Evolutionary conservation across 2,329 filamentous ascomycete genomes (phyloP), one percentile per base, ranked within the genome.

Genomic region (Endocalyx cinctus): DNA sequence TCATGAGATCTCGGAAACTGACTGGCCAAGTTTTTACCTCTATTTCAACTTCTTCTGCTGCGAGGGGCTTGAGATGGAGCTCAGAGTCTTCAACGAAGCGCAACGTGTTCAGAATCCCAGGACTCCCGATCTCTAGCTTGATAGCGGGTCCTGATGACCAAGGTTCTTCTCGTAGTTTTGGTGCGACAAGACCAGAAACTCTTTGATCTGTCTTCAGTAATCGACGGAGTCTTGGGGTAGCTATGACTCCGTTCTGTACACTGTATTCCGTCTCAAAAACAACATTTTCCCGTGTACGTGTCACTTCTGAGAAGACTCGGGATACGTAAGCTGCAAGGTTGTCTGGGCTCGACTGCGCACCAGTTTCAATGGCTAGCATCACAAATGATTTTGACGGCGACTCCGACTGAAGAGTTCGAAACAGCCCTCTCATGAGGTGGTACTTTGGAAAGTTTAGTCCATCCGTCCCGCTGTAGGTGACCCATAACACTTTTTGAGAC

Each of bases 31-130:
- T 19, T 7, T 17, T 13, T 7, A 29, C 27, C 19, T 42, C 32
- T 13, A 52, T 38, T 18, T 51, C 46, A 7, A 52, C 33, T 10
- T 48, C 37, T 11, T 35, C 25, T 4, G 34, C 12, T 7, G 25
- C 28, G 2, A 50, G 23, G 11, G 31, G 30, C 14, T 17, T 19
- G 5, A 26, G 15, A 17, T 11, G 25, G 18, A 27, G 18, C 5
- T 10, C n/a, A 20, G n/a, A n/a, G n/a, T 41, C 41, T 13, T 47
- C 41, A 11, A 29, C 30, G 25, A 42, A 47, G 10, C 35, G 12
- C 4, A 49, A 19, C 14, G 34, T 42, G 17, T 46, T 37, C 6
- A 49, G 34, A 14, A 44, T 11, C 10, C 45, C 47, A 10, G 31
- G 36, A 8, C 13, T 25, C 5, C 20, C 14, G n/a, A 37, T 18